Conservation (phyloP, 163 green algal species). For the Scenedesmus sp. region DNA sequence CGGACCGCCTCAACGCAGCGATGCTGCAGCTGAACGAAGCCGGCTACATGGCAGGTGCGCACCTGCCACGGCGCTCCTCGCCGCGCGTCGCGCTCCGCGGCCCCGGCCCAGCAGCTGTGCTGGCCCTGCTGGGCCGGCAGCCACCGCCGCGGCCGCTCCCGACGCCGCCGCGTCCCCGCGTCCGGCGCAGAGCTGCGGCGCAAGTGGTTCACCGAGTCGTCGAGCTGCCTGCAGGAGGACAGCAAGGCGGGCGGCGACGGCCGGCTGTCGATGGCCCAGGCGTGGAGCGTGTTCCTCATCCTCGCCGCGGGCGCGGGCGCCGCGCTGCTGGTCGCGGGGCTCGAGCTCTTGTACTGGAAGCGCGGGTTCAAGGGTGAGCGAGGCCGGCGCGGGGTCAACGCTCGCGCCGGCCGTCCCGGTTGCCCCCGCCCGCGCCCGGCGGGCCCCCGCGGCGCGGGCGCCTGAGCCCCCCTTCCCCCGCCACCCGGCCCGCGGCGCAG, state of each 20-base stretch:
- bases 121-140: too few relatives aligned
- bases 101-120: not conserved
- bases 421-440: not conserved
- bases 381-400: not conserved
- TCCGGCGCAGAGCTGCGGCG: slow-evolving; percentile 22
- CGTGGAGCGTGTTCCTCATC: slow-evolving; percentile 38
- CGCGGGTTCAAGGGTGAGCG: slow-evolving; percentile 11
- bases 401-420: not conserved
- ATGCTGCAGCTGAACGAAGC: slow-evolving; percentile 38
- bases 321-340: not conserved
- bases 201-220: slow-evolving; percentile 35
- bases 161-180: too few relatives aligned
- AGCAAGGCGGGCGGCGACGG: not conserved
- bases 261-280: not conserved
- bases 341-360: slow-evolving; percentile 37
- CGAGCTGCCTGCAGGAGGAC: not conserved
- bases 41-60: slow-evolving; percentile 24
- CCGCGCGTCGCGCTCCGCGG: not conserved
- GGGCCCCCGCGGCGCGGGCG: not conserved
- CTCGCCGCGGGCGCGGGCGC: not conserved
- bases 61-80: not conserved
- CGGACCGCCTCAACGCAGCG: not conserved
- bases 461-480: not conserved
- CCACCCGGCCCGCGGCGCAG: not conserved
- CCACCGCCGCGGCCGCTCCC: too few relatives aligned